These are phyloP conservation scores for Elsinoe australis DNA, from an alignment of 2,329 filamentous ascomycete species.

Conservation along the genomic window DNA sequence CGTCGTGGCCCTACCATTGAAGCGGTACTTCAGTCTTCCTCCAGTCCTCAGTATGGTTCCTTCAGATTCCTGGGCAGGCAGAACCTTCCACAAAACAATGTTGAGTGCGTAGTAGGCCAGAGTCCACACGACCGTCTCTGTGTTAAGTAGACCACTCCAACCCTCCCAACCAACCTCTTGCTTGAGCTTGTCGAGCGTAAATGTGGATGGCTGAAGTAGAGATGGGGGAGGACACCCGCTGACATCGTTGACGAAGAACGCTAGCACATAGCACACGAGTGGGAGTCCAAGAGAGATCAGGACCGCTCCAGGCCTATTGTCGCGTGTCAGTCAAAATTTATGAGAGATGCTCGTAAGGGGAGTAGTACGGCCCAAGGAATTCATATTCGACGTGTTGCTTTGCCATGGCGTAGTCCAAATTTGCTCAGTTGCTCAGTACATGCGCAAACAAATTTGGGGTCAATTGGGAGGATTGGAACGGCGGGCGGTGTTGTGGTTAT, in stretches of 20 bases:
- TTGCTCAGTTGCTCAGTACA: neutral
- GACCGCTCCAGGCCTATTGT: constrained; percentile 63
- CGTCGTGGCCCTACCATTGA: constrained; percentile 43
- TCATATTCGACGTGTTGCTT: constrained; percentile 36
- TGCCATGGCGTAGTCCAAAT: neutral
- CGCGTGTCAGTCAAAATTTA: neutral
- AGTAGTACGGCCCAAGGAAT: constrained; percentile 43
- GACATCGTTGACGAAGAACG: constrained; percentile 86
- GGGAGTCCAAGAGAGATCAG: constrained; percentile 75
- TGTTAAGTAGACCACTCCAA: constrained; percentile 61
- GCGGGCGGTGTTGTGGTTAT: too few relatives aligned
- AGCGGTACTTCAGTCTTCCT: constrained; percentile 70
- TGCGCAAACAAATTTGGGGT: too few relatives aligned
- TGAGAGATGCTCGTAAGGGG: neutral
- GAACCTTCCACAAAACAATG: constrained; percentile 62
- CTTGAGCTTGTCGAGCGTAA: constrained; percentile 59
- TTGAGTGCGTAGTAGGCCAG: constrained; percentile 72
- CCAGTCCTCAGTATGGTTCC: constrained; percentile 64
- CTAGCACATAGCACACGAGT: constrained; percentile 66
- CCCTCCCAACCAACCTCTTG: constrained; percentile 79
- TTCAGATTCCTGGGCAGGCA: constrained; percentile 65
- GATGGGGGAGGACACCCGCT: constrained; percentile 84
- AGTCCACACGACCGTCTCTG: constrained; percentile 60
- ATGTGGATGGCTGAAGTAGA: constrained; percentile 55
- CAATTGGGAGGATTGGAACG: too few relatives aligned